Base-by-base conservation (phyloP, 2,329 filamentous ascomycete species). In the Sporothrix phasma region DNA sequence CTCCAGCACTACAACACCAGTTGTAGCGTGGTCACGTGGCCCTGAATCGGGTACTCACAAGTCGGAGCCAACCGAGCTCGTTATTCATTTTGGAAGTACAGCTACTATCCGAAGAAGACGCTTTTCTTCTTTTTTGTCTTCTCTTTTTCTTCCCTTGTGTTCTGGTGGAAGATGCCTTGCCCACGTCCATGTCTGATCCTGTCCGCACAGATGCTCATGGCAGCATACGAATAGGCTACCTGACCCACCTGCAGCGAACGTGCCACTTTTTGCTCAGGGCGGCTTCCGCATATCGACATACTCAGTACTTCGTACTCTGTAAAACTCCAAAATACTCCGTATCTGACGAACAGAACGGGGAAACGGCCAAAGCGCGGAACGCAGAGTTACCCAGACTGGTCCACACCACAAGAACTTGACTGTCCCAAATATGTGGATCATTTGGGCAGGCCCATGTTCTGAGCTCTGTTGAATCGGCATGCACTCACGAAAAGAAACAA, bases 341-440 rank as follows among this genome's bases (percentile, higher is more conserved):
- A 22, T 56, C 51, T 39, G 10, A 58, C 54, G 29, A 26, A 43
- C 37, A 41, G 24, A 37, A 37, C 3, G 45, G 19, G 7, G 8
- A 22, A 22, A 39, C n/a, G 58, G 58, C 29, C 43, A 61, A 61
- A 61, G 58, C 58, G 58, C 43, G 43, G 17, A 22, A 47, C 54
- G 22, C 54, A 43, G 34, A 6, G 37, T 7, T 19, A 2, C 17
- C 37, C 13, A 41, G 26, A 7, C 22, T 43, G 54, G 54, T 58
- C 39, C 37, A 22, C 24, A 34, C 24, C 54, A 43, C 51, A 13
- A 39, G 31, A 2, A n/a, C 51, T 41, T 41, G 59, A 39, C 13
- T 46, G 1, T 53, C n/a, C n/a, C 26, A 31, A 45, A 29, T 19
- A 13, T 37, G 61, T n/a, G 19, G 58, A 26, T 17, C 4, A 7